Evolutionary conservation across 129 eudicot genomes (phyloP).

Genomic region (Flaveria ramosissima): DNA sequence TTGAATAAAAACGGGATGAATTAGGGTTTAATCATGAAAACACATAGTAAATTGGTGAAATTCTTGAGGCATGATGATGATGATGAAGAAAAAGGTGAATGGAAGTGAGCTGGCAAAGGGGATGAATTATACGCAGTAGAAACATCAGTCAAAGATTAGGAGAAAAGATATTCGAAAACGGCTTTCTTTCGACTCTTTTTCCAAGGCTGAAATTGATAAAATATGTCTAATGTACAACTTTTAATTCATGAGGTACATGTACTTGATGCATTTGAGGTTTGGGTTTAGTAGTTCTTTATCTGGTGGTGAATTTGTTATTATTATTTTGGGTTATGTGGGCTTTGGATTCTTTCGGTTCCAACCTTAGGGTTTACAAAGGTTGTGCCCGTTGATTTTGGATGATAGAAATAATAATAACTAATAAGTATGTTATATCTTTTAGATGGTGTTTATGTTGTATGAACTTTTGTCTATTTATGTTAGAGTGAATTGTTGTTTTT

Average conservation of each 20-base stretch:
- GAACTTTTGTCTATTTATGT: too few relatives aligned
- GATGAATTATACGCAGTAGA: background rate
- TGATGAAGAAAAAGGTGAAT: constrained; percentile 24
- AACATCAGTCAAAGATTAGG: too few relatives aligned
- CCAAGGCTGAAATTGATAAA: constrained; percentile 6
- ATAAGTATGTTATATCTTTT: too few relatives aligned
- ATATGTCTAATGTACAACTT: background rate
- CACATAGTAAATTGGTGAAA: constrained; percentile 1
- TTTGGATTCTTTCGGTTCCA: constrained; percentile 30
- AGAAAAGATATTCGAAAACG: constrained; percentile 3
- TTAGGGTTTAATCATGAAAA: constrained; percentile 1
- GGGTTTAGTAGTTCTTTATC: constrained; percentile 1
- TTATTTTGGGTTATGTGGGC: background rate
- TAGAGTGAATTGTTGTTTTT: too few relatives aligned
- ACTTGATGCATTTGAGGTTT: background rate
- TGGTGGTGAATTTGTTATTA: background rate
- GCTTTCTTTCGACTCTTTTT: constrained; percentile 13
- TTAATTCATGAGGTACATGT: background rate
- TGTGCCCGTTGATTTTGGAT: background rate
- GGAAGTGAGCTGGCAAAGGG: constrained; percentile 33
- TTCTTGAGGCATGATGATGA: constrained; percentile 27
- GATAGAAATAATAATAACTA: background rate
- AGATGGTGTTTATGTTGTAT: too few relatives aligned
- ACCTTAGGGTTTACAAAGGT: background rate
- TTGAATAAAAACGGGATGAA: background rate